A percentile compares a stretch with the other conserved stretches of the same genome.
Conservation (phyloP, 2,329 filamentous ascomycete genomes). For the Ceratocystis huliohia region DNA sequence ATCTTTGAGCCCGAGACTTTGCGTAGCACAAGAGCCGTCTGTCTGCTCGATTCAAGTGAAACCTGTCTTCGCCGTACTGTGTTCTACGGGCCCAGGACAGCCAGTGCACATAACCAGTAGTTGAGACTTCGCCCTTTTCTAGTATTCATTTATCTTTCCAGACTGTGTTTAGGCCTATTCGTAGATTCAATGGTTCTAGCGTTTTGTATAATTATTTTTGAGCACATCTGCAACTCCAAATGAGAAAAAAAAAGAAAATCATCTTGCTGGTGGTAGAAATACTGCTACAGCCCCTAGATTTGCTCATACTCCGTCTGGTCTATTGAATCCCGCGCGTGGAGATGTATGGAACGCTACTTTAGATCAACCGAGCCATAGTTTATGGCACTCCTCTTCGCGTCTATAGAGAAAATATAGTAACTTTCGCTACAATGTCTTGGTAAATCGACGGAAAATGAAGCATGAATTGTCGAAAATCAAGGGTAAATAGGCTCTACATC, state of each 20-base stretch:
- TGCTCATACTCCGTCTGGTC: not conserved
- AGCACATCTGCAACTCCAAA: not conserved
- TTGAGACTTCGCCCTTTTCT: not conserved
- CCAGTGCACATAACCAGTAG: not conserved
- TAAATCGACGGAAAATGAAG: not conserved
- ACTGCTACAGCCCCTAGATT: not conserved
- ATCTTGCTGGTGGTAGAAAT: not conserved
- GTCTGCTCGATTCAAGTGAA: slow-evolving; percentile 1
- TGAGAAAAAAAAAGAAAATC: not conserved
- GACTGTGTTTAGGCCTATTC: not conserved
- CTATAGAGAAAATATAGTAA: not conserved
- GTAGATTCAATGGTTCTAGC: not conserved
- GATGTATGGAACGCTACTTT: not conserved
- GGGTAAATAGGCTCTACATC: not conserved
- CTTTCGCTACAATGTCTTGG: not conserved
- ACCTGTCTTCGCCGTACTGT: not conserved
- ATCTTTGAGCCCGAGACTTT: not conserved
- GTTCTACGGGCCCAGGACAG: not conserved
- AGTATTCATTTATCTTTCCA: not conserved
- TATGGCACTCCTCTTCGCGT: not conserved
- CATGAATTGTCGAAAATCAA: not conserved
- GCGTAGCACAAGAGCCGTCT: not conserved
- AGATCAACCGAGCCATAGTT: not conserved
- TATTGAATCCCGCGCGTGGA: not conserved
- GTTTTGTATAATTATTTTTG: not conserved